phyloP scores from a whole-genome alignment of 2,329 filamentous ascomycete genomes.

The Leptoxyphium fumago region DNA sequence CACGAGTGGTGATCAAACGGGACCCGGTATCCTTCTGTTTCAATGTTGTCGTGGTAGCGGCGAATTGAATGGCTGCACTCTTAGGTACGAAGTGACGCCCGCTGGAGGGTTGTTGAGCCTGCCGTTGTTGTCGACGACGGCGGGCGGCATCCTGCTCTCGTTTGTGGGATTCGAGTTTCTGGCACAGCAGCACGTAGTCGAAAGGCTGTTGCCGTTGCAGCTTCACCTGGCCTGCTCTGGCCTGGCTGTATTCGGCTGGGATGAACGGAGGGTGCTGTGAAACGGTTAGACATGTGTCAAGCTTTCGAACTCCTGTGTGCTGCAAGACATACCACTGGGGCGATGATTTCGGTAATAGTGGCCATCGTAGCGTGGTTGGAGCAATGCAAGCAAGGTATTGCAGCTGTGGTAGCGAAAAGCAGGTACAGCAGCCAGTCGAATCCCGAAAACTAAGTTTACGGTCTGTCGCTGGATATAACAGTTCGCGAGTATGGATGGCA shows the following conservation, averaged over 20 bases:
- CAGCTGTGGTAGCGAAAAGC: background rate
- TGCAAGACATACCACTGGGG: background rate
- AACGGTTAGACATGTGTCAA: background rate
- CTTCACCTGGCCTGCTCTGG: background rate
- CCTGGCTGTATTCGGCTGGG: background rate
- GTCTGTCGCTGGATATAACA: background rate
- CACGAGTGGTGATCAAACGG: background rate
- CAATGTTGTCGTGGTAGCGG: constrained; percentile 6
- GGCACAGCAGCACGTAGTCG: constrained; percentile 7
- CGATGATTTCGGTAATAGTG: background rate
- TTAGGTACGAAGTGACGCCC: constrained; percentile 6
- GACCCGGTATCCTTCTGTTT: background rate
- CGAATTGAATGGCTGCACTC: constrained; percentile 6
- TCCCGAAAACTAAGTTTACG: background rate
- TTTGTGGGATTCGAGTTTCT: constrained; percentile 8
- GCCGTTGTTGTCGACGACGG: constrained; percentile 3
- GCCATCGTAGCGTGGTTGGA: background rate
- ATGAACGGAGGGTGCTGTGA: background rate
- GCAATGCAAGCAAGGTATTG: background rate
- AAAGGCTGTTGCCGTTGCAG: constrained; percentile 3
- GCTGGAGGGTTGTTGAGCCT: background rate
- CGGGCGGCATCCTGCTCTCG: constrained; percentile 7
- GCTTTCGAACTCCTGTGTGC: background rate
- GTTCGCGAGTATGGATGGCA: background rate
- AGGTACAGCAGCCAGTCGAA: background rate